phyloP scores from a whole-genome alignment of 345 rosid species.

The Rhodamnia rubescens region DNA sequence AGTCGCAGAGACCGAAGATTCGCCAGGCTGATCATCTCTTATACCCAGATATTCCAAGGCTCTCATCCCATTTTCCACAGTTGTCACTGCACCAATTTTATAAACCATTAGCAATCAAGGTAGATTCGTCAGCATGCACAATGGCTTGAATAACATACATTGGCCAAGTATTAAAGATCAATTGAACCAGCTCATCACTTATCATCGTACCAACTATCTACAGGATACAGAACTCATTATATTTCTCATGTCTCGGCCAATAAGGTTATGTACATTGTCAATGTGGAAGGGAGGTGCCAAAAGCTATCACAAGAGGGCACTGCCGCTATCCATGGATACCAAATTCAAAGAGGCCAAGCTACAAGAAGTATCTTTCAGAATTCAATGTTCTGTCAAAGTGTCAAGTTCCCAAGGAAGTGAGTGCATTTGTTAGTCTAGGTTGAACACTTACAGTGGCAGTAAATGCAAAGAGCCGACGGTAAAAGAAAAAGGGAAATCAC shows the following conservation, averaged over 20 bases:
- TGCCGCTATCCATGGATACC: background rate
- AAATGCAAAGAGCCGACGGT: background rate
- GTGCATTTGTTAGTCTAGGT: background rate
- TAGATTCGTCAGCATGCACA: background rate
- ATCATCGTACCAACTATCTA: background rate
- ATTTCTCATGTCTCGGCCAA: background rate
- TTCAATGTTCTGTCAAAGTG: background rate
- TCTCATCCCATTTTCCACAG: slow-evolving; percentile 61
- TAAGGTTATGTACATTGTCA: background rate
- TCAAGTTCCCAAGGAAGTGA: background rate
- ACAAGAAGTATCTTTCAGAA: background rate
- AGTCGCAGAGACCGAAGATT: background rate
- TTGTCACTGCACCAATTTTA: slow-evolving; percentile 48
- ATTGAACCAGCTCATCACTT: background rate
- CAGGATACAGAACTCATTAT: background rate
- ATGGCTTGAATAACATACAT: background rate
- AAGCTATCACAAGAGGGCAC: background rate
- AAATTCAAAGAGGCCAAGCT: background rate
- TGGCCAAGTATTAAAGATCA: background rate
- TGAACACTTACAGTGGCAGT: background rate
- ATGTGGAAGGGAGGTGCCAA: background rate
- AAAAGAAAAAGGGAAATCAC: background rate
- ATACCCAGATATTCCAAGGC: slow-evolving; percentile 67
- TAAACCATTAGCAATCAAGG: background rate
- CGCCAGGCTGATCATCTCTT: slow-evolving; percentile 23